Evolutionary conservation across 176 grass and related monocot species (phyloP), one percentile per base, ranked within the genome.

Genomic region (Lolium rigidum): DNA sequence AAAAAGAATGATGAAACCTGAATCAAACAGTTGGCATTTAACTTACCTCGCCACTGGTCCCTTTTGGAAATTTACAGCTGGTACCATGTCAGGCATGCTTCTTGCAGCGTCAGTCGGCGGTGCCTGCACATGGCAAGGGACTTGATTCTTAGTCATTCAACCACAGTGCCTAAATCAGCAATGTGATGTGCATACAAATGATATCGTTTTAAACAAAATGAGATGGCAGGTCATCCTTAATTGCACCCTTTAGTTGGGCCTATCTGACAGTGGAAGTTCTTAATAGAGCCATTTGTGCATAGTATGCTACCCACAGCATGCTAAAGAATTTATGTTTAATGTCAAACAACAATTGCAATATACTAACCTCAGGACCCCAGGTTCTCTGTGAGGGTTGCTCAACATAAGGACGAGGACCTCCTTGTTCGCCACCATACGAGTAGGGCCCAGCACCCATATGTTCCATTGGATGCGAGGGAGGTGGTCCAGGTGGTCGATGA

Each of bases 291-390:
- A 38, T 63, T 16, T 26, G 15, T 55, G 64, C 76, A 82, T 18
- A 63, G 21, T 52, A 80, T 61, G 47, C 20, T 63, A 44, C 43
- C 21, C 81, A 47, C 9, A 71, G 44, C 15, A 81, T 68, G 58
- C 83, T 64, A 73, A 50, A 65, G 9, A 74, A 75, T 14, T 80
- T 31, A 43, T n/a, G 37, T 17, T 58, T 14, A 60, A 25, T 79
- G 70, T 47, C 57, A 54, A 80, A 83, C 13, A 83, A 14, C 4
- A 65, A 5, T 26, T 4, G 22, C 22, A 4, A 35, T 63, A 9
- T 80, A 77, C 58, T 83, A 76, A 92, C 92, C 90, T 94, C 90
- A 94, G 92, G 46, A 88, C 73, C 72, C 82, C 89, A 87, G 25
- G 85, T 48, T 83, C 89, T 92, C 78, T 82, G 82, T 56, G 92